phyloP scores from a whole-genome alignment of 345 rosid species.

The Draba incana region DNA sequence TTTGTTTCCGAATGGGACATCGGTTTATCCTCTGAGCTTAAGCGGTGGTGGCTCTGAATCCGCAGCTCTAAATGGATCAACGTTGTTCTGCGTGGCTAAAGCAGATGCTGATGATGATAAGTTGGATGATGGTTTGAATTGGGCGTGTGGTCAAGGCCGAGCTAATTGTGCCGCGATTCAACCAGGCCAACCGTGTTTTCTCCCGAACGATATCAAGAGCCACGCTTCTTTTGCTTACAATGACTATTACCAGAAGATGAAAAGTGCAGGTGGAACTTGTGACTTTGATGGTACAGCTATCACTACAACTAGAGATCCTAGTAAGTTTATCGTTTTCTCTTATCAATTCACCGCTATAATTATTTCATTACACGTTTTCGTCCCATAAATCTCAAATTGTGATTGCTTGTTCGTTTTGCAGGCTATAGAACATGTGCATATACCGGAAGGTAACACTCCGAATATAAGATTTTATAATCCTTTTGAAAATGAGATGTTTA shows the following conservation, averaged over 20 bases:
- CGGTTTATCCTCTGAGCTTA: constrained; percentile 70
- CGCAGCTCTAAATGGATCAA: constrained; percentile 53
- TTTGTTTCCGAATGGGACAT: constrained; percentile 69
- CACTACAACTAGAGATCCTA: constrained; percentile 65
- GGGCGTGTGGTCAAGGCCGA: constrained; percentile 97
- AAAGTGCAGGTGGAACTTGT: constrained; percentile 75
- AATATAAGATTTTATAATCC: background rate
- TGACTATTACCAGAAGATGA: constrained; percentile 88
- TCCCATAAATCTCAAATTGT: constrained; percentile 1
- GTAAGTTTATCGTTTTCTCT: constrained; percentile 50
- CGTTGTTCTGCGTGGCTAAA: constrained; percentile 76
- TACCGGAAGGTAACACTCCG: constrained; percentile 72
- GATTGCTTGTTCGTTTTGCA: constrained; percentile 43
- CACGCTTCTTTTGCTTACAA: constrained; percentile 95
- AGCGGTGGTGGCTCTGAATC: constrained; percentile 36
- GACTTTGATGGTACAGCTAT: constrained; percentile 83
- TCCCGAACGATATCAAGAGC: constrained; percentile 57
- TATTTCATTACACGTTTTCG: background rate
- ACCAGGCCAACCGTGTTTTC: constrained; percentile 67
- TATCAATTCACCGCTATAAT: background rate
- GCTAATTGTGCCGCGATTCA: constrained; percentile 81
- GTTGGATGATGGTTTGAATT: constrained; percentile 74
- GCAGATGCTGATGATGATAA: constrained; percentile 65
- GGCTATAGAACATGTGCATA: constrained; percentile 74
- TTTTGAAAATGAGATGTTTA: background rate